Base-by-base conservation (phyloP, 169 alveolate species). In the Plasmodium ovale region DNA sequence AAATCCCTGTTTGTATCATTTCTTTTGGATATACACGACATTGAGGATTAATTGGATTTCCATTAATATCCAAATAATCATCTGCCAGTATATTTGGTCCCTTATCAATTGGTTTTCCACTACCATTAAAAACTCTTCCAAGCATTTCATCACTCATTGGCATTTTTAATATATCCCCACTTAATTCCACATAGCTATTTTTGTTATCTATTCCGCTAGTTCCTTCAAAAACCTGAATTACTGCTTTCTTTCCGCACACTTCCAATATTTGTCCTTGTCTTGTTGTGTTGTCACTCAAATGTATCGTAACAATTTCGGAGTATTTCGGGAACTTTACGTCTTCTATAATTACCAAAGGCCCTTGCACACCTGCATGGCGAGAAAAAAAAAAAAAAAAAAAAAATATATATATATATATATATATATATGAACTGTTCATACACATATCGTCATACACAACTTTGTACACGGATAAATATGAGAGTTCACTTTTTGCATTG, bases 81-180 rank as follows among this genome's bases (percentile, higher is more conserved):
- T 98, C 99, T 27, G 99, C 99, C 69, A 99, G 92, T 58, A 98
- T 99, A 53, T 97, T 96, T 65, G 99, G 99, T 47, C 99, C 99
- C 72, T 97, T 96, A 93, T 99, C 99, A 37, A 98, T 98, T 54
- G 99, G 99, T 77, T 95, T 94, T 16, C 99, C 99, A 92, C 99
- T 97, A 44, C 99, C 99, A 93, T 99, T 98, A 95, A 99, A 99
- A 44, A 99, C 98, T 59, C 99, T 96, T 39, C 99, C 99, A 51
- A 99, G 95, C 99, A 99, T 97, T 92, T 99, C 99, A 94, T 98
- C 99, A 59, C 99, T 94, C 79, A 99, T 98, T 2, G 99, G 99
- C 99, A 99, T 98, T 92, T 96, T 94, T 79, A 98, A 88, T 14
- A 98, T 98, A 91, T 98, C 99, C 14, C 99, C 99, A 19, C 99